phyloP scores from a whole-genome alignment of 495 filamentous ascomycete genomes.

The Penicillium maclennaniae region DNA sequence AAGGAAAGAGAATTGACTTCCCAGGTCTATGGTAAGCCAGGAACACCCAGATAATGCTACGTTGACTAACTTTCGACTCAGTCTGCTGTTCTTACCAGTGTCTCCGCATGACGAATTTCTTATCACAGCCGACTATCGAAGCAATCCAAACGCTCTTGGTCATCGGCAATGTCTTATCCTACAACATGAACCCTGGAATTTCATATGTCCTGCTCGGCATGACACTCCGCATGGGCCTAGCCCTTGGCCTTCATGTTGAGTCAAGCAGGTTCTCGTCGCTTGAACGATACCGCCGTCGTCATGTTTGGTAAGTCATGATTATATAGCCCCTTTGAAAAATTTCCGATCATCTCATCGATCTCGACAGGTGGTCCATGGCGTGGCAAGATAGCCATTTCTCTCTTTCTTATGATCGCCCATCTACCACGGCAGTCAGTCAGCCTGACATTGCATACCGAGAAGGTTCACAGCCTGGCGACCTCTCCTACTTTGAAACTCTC shows the following conservation, averaged over 20 bases:
- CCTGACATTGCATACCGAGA: constrained; percentile 45
- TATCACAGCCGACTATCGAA: constrained; percentile 56
- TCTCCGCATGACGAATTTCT: constrained; percentile 58
- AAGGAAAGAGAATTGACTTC: constrained; percentile 56
- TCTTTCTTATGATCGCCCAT: constrained; percentile 56
- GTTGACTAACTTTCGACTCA: constrained; percentile 10
- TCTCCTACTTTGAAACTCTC: constrained; percentile 52
- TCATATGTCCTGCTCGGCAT: constrained; percentile 56
- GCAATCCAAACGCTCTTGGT: constrained; percentile 56
- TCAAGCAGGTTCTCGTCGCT: constrained; percentile 44
- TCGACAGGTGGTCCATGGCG: constrained; percentile 52
- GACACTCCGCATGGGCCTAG: constrained; percentile 56
- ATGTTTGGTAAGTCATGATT: constrained; percentile 35
- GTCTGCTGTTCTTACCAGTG: constrained; percentile 63
- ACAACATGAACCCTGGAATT: constrained; percentile 63
- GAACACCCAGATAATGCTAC: background rate
- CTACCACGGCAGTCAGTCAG: constrained; percentile 48
- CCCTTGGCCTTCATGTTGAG: constrained; percentile 52
- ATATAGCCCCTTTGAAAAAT: background rate
- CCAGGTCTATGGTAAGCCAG: constrained; percentile 49
- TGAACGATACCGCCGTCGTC: constrained; percentile 38
- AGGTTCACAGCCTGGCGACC: constrained; percentile 36
- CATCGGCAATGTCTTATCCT: constrained; percentile 58
- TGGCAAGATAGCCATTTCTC: constrained; percentile 62
- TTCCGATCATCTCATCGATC: background rate